phyloP scores from a whole-genome alignment of 768 basidiomycete genomes.

The Peribolospora kevripleyi region DNA sequence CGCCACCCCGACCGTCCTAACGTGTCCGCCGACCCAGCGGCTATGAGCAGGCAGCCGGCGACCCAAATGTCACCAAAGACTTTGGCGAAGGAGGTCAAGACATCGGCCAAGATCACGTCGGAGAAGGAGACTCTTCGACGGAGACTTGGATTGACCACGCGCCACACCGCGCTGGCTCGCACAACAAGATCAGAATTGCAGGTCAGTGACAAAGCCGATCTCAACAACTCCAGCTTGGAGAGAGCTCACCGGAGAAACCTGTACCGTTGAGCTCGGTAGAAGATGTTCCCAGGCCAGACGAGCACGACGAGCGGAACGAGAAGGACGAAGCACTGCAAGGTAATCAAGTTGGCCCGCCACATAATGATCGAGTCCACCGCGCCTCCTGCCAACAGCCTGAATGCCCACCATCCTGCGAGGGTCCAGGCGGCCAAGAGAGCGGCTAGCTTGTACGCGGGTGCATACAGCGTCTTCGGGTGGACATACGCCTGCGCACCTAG shows the following conservation, averaged over 20 bases:
- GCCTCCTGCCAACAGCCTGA: constrained; percentile 2
- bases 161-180: constrained; percentile 34
- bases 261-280: constrained; percentile 7
- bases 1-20: background rate
- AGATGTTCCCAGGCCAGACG: constrained; percentile 3
- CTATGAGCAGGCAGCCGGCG: constrained; percentile 56
- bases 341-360: background rate
- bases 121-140: constrained; percentile 51
- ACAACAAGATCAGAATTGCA: background rate
- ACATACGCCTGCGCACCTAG: constrained; percentile 15
- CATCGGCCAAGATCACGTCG: constrained; percentile 82
- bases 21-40: background rate
- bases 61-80: constrained; percentile 87
- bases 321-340: background rate
- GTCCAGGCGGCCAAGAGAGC: constrained; percentile 7
- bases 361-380: background rate
- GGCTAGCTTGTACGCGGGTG: constrained; percentile 22
- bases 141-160: constrained; percentile 46
- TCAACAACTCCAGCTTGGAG: constrained; percentile 1
- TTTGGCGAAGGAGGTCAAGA: constrained; percentile 89
- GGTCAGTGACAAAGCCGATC: background rate
- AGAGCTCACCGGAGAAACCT: constrained; percentile 1
- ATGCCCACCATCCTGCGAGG: constrained; percentile 4
- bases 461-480: constrained; percentile 27
- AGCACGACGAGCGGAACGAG: constrained; percentile 3